phyloP scores from a whole-genome alignment of 116 monocot genomes.

The Phalaenopsis hybrid region DNA sequence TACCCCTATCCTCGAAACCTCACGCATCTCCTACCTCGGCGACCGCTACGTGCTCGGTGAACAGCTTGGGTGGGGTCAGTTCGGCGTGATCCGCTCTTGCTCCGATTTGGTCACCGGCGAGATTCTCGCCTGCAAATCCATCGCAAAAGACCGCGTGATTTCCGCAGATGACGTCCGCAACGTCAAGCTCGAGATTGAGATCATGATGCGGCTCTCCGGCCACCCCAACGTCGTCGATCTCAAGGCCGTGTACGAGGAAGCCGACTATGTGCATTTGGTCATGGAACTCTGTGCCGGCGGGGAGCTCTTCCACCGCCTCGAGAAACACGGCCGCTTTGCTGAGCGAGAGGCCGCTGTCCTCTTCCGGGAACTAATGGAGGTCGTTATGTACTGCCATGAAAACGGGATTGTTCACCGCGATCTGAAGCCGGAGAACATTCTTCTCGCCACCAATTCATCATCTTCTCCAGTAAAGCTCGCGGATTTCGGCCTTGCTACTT shows the following conservation, averaged over 20 bases:
- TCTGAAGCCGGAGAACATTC: conserved; percentile 88
- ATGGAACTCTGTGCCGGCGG: conserved; percentile 94
- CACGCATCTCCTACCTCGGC: conserved; percentile 43
- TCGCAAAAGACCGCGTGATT: conserved; percentile 69
- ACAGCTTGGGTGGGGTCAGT: conserved; percentile 80
- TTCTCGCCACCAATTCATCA: conserved; percentile 49
- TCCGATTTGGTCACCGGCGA: conserved; percentile 52
- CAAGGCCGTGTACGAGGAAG: conserved; percentile 82
- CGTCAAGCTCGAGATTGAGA: conserved; percentile 84
- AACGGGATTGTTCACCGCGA: conserved; percentile 83
- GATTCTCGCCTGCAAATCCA: conserved; percentile 79
- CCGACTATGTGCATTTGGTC: conserved; percentile 58
- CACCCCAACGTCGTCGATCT: conserved; percentile 80
- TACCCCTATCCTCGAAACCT: conserved; percentile 55
- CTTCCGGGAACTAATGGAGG: conserved; percentile 70
- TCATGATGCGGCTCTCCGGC: conserved; percentile 75
- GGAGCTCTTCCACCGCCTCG: conserved; percentile 72
- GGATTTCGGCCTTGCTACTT: conserved; percentile 87
- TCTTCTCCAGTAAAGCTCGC: conserved; percentile 83
- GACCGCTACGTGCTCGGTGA: conserved; percentile 54
- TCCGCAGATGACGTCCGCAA: conserved; percentile 55
- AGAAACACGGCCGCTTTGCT: conserved; percentile 53
- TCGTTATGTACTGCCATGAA: conserved; percentile 71
- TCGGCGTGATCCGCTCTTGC: conserved; percentile 75
- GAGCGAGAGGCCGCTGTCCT: conserved; percentile 52